Conservation (phyloP, 2,329 filamentous ascomycete genomes). For the Paracoccidioides lutzii region DNA sequence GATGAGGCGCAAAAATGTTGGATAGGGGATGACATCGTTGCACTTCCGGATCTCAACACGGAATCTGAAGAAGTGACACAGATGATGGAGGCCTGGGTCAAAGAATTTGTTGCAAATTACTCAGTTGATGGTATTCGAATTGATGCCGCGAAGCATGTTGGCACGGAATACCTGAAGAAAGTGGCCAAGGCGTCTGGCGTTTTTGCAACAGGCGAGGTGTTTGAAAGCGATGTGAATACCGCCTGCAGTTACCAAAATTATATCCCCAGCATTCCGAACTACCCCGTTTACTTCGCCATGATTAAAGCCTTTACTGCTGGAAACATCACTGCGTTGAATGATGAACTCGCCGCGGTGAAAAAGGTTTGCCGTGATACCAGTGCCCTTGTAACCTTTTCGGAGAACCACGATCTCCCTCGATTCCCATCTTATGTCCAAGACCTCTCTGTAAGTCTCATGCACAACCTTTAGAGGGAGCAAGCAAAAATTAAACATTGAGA, state of each 20-base stretch:
- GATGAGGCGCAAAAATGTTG: constrained; percentile 38
- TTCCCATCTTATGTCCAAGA: constrained; percentile 43
- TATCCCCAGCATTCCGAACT: constrained; percentile 36
- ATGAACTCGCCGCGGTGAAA: constrained; percentile 14
- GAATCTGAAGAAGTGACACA: constrained; percentile 29
- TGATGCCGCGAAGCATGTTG: constrained; percentile 37
- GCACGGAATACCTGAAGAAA: constrained; percentile 28
- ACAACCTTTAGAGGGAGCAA: too few relatives aligned
- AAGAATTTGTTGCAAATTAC: constrained; percentile 31
- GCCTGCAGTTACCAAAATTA: constrained; percentile 33
- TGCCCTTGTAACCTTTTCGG: constrained; percentile 40
- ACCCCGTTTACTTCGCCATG: constrained; percentile 21
- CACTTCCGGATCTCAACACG: constrained; percentile 41
- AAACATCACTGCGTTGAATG: neutral
- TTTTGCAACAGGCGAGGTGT: constrained; percentile 37
- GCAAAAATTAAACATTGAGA: too few relatives aligned
- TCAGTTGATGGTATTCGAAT: constrained; percentile 39
- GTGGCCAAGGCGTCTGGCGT: constrained; percentile 29
- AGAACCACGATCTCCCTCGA: constrained; percentile 48
- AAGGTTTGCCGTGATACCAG: constrained; percentile 31
- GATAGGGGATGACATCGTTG: constrained; percentile 41
- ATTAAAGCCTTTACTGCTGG: constrained; percentile 1
- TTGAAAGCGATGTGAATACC: constrained; percentile 24
- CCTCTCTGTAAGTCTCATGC: constrained; percentile 19
- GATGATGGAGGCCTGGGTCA: constrained; percentile 32